phyloP scores from a whole-genome alignment of 768 basidiomycete species.

The Suillus subluteus region DNA sequence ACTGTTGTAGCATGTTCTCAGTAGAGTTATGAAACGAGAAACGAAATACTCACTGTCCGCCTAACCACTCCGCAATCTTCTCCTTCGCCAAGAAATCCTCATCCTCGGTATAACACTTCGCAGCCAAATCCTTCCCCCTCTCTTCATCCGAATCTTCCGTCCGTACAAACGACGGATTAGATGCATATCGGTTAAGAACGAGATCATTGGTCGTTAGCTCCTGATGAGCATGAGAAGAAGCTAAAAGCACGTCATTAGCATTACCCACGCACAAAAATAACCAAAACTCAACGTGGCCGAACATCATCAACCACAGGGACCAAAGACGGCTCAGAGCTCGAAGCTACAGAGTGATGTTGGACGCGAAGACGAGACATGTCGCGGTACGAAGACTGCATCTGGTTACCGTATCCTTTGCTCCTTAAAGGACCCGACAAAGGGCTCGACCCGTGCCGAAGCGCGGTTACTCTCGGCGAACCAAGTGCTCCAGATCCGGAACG shows the following conservation, averaged over 20 bases:
- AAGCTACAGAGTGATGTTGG: conserved; percentile 74
- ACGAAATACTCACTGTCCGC: conserved; percentile 74
- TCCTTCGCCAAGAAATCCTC: conserved; percentile 82
- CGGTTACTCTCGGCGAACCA: conserved; percentile 37
- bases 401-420: conserved; percentile 41
- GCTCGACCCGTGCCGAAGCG: conserved; percentile 42
- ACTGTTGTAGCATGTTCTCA: conserved; percentile 42
- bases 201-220: conserved; percentile 59
- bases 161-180: conserved; percentile 37
- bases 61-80: conserved; percentile 96
- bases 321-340: conserved; percentile 83
- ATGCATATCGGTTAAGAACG: conserved; percentile 48
- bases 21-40: conserved; percentile 8
- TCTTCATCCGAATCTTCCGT: conserved; percentile 63
- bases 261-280: conserved; percentile 22
- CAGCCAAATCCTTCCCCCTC: conserved; percentile 73
- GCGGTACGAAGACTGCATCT: conserved; percentile 41
- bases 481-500: conserved; percentile 32
- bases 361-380: conserved; percentile 54
- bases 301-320: conserved; percentile 55
- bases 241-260: conserved; percentile 12
- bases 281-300: conserved; percentile 46
- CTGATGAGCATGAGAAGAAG: conserved; percentile 46
- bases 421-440: conserved; percentile 51
- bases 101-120: conserved; percentile 85